Base-by-base conservation (phyloP, 2,329 filamentous ascomycete species). In the Alternaria sp. region DNA sequence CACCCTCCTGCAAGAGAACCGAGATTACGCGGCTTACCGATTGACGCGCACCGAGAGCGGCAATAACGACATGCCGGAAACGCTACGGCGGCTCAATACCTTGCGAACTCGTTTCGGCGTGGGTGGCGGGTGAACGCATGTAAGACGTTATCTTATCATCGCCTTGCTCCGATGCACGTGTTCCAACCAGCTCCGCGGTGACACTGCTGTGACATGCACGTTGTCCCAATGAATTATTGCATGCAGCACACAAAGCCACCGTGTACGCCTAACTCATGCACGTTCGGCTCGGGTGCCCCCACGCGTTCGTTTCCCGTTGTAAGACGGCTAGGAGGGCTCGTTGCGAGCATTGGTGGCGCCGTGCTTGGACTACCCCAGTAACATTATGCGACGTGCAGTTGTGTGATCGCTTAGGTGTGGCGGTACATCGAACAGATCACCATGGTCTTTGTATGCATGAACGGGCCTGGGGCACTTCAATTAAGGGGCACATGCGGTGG, bases 1-100 rank as follows among this genome's bases (percentile, higher is more conserved):
- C 61, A 82, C 82, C 1, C 67, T 84, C 30, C 74, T 78, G 8
- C 79, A 83, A 41, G 81, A 84, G 60, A 78, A 82, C 64, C 68
- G 71, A 60, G 72, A 80, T 53, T 81, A 80, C 62, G 70, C 77
- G 51, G 75, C 74, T 8, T 76, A 74, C 63, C 74, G 75, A 37
- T 64, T 73, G 55, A 75, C 68, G 65, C 75, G 63, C 60, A 58
- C 72, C 25, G 75, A 78, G 25, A 67, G 65, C 55, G 69, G 71
- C 41, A 65, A 71, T 15, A 71, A 69, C 21, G 70, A 78, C 41
- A 76, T 78, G 67, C 75, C 76, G 14, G 72, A 69, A 49, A 74
- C 76, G 11, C 67, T 79, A 18, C 72, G 75, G 50, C 75, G 77
- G 63, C 65, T 79, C 53, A 76, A 78, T 53, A 72, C 70, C 5